These are phyloP conservation scores for Aspergillus bombycis DNA, from an alignment of 2,329 filamentous ascomycete species.

Conservation along the genomic window DNA sequence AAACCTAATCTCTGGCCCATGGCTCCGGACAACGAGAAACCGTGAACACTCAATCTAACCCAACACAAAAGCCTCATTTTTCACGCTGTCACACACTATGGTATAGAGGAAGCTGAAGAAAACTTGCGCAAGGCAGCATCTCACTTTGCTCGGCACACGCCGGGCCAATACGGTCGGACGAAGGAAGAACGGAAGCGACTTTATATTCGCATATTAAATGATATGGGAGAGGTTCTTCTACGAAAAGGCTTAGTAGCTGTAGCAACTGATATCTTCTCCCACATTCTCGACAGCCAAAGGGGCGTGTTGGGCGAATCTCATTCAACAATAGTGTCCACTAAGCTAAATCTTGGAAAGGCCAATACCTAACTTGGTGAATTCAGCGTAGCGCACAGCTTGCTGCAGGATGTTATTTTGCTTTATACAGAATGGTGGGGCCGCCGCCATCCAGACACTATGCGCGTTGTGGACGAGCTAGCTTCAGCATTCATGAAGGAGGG, in stretches of 20 bases:
- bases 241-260: background rate
- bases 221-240: background rate
- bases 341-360: background rate
- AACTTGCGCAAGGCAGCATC: background rate
- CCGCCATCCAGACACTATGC: background rate
- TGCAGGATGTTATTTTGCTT: background rate
- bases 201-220: background rate
- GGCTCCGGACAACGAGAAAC: too few species aligned
- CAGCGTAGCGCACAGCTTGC: background rate
- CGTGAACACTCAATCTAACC: too few species aligned
- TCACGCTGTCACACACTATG: fast-evolving
- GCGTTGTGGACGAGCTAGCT: background rate
- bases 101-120: background rate
- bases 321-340: background rate
- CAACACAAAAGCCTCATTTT: too few species aligned
- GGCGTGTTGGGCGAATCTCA: background rate
- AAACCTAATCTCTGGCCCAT: too few species aligned
- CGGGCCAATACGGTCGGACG: background rate
- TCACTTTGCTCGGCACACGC: background rate
- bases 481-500: background rate
- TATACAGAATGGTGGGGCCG: background rate
- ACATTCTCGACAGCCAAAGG: background rate
- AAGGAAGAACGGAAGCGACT: background rate
- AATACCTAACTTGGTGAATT: background rate
- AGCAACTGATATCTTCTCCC: background rate